Base-by-base conservation (phyloP, 306 rosid genomes). In the Glycine tomentella region DNA sequence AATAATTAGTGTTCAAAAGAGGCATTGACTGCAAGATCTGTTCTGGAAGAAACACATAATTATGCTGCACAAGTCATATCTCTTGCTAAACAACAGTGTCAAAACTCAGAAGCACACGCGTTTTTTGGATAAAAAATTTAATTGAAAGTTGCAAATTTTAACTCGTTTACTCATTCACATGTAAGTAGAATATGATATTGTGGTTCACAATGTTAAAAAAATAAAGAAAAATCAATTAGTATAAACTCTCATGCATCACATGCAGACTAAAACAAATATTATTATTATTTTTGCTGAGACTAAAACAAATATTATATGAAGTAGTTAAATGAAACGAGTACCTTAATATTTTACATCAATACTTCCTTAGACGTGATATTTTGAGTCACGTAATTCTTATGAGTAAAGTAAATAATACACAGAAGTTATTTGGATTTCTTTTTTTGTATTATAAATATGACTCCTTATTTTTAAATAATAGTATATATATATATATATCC, bases 21-120 rank as follows among this genome's bases (percentile, higher is more conserved):
- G 71, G 49, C 65, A 46, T 65, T 58, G 65, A 57, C 10, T n/a
- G 51, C 11, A 0, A 67, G 52, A 66, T 74, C 55, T 72, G 79
- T 52, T 52, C 13, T 2, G n/a, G 7, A 72, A 62, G 44, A 8
- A 36, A 13, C 46, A 50, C 55, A 62, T 62, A 80, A 72, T 62
- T 72, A 51, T 80, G 56, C 15, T 49, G n/a, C 36, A 16, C 66
- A 79, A 33, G 45, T 31, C 71, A 31, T 31, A 66, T 31, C 52
- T 33, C 64, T 70, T 46, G 14, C 53, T 71, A 34, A 79, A 70
- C n/a, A 48, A 44, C 76, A 42, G 42, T 33, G 53, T 49, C 34
- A 50, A 36, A 36, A 36, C 40, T 36, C 40, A 36, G 20, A 72
- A 45, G 38, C 71, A 67, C 62, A 68, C 15, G 77, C 14, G 9